These are phyloP conservation scores for Cryomyces minteri DNA, from an alignment of 495 filamentous ascomycete genomes.

Conservation along the genomic window DNA sequence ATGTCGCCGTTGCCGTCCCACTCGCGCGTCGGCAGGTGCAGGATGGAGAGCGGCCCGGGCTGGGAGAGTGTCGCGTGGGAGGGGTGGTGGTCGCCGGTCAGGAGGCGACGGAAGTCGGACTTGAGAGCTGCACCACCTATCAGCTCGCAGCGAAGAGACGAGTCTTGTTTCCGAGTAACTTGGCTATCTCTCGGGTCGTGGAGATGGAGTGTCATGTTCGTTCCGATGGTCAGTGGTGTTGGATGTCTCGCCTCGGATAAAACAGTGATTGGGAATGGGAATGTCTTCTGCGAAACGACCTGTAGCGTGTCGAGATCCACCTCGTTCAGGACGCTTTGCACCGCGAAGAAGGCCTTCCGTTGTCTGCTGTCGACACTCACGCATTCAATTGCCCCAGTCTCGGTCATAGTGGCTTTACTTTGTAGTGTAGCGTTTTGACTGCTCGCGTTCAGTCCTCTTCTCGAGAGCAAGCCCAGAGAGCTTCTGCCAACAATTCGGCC, in stretches of 20 bases:
- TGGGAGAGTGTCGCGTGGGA: constrained; percentile 53
- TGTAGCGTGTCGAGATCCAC: constrained; percentile 66
- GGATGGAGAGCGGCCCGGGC: constrained; percentile 63
- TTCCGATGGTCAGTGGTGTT: constrained; percentile 71
- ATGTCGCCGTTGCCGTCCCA: constrained; percentile 40
- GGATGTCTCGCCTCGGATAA: constrained; percentile 58
- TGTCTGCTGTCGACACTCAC: constrained; percentile 57
- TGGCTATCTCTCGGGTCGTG: constrained; percentile 46
- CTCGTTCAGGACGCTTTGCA: constrained; percentile 59
- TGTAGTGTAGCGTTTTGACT: constrained; percentile 21
- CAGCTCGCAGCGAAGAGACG: constrained; percentile 20
- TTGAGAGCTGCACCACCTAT: constrained; percentile 9
- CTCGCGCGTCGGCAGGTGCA: constrained; percentile 45
- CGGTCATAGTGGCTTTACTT: constrained; percentile 28
- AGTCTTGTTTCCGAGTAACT: constrained; percentile 18
- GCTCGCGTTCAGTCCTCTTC: constrained; percentile 5
- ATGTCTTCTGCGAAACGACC: constrained; percentile 50
- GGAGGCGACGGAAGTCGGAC: constrained; percentile 14
- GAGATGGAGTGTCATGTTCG: constrained; percentile 64
- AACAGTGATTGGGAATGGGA: constrained; percentile 68
- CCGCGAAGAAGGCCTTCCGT: constrained; percentile 60
- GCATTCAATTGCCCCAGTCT: constrained; percentile 64
- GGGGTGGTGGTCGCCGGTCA: constrained; percentile 12
- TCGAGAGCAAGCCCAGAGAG: constrained; percentile 40
- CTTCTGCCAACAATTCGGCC: constrained; percentile 50